These are phyloP conservation scores for Pyrenochaeta sp. DNA, from an alignment of 2,329 filamentous ascomycete genomes.

Conservation along the genomic window DNA sequence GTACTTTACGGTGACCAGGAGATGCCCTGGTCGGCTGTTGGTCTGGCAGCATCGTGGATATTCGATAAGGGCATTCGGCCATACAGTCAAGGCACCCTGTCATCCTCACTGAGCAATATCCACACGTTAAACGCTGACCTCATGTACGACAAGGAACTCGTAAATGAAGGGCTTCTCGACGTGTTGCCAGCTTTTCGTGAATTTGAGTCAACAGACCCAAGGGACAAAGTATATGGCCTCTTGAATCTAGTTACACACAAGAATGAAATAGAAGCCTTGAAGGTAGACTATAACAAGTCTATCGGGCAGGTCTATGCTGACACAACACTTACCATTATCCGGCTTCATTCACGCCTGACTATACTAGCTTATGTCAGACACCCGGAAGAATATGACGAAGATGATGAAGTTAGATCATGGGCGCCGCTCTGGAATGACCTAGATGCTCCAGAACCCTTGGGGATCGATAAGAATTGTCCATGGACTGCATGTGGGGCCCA, in stretches of 20 bases:
- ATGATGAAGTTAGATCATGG: conserved; percentile 1
- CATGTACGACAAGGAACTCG: background rate
- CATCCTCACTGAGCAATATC: background rate
- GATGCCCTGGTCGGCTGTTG: background rate
- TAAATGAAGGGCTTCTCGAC: background rate
- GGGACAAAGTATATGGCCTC: conserved; percentile 16
- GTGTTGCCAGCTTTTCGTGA: background rate
- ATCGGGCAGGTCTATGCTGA: conserved; percentile 5
- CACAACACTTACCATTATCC: background rate
- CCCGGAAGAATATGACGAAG: background rate
- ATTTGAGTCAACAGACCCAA: conserved; percentile 9
- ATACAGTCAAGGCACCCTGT: background rate
- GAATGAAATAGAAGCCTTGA: background rate
- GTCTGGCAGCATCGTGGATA: background rate
- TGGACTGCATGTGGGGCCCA: background rate
- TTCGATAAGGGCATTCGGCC: background rate
- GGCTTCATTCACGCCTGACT: background rate
- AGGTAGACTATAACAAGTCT: conserved; percentile 8
- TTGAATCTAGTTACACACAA: conserved; percentile 1
- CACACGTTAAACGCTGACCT: background rate
- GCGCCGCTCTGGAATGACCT: background rate
- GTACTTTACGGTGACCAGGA: background rate
- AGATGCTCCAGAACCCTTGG: background rate
- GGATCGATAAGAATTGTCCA: background rate
- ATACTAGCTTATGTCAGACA: background rate